Conservation (phyloP, 176 grass and related monocot species). For the Zizania latifolia region DNA sequence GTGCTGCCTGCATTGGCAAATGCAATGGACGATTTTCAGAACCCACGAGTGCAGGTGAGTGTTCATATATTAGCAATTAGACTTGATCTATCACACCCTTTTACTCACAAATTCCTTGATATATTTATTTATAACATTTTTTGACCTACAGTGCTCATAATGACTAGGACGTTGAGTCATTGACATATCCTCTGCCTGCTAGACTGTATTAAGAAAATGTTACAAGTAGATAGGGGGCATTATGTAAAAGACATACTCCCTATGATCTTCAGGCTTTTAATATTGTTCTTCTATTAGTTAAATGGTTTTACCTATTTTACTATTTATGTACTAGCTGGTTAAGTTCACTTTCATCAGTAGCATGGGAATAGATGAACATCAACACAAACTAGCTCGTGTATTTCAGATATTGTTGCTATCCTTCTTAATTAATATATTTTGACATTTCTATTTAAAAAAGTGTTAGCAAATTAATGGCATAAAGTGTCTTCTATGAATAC, state of each 20-base stretch:
- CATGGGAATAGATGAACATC: neutral
- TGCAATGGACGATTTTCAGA: slow-evolving; percentile 97
- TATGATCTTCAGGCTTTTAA: neutral
- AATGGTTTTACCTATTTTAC: too few species aligned
- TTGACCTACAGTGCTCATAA: neutral
- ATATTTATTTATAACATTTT: neutral
- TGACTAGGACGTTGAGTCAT: neutral
- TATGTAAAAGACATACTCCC: neutral
- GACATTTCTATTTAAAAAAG: neutral
- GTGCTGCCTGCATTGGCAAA: slow-evolving; percentile 86
- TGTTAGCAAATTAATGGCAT: neutral
- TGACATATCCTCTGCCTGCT: neutral
- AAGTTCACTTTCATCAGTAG: too few species aligned
- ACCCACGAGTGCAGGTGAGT: slow-evolving; percentile 86
- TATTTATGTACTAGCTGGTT: too few species aligned
- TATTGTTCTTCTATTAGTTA: neutral
- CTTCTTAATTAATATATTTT: neutral
- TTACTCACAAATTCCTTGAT: neutral
- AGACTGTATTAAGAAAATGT: neutral
- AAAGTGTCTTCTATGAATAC: neutral
- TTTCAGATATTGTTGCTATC: neutral
- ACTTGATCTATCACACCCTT: neutral
- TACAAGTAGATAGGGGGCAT: neutral
- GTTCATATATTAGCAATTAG: slow-evolving; percentile 7
- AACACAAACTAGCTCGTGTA: neutral